Evolutionary conservation across 495 filamentous ascomycete species (phyloP).

Genomic region (Talaromyces liani): DNA sequence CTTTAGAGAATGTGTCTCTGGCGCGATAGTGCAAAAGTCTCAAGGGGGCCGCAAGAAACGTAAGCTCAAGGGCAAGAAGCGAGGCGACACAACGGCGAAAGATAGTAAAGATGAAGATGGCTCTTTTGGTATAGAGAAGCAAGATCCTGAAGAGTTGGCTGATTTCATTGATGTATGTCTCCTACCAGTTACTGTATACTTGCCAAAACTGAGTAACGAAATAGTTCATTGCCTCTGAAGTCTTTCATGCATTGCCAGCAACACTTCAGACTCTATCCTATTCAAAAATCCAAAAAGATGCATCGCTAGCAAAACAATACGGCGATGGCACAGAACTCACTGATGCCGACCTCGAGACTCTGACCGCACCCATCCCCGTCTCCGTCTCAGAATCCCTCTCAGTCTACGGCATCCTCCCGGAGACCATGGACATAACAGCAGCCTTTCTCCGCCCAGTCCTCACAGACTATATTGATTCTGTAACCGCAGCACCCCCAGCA

Average conservation of each 20-base stretch:
- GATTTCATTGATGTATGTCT: slow-evolving; percentile 60
- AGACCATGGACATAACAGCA: slow-evolving; percentile 25
- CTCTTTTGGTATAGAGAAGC: slow-evolving; percentile 13
- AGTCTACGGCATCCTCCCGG: slow-evolving; percentile 51
- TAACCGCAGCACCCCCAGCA: slow-evolving; percentile 52
- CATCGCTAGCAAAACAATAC: slow-evolving; percentile 41
- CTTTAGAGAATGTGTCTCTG: slow-evolving; percentile 62
- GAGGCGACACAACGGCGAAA: slow-evolving; percentile 30
- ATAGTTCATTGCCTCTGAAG: slow-evolving; percentile 64
- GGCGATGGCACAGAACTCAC: slow-evolving; percentile 42
- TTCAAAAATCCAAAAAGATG: slow-evolving; percentile 40
- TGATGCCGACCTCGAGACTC: slow-evolving; percentile 27
- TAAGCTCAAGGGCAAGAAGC: slow-evolving; percentile 21
- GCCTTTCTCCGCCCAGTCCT: slow-evolving; percentile 57
- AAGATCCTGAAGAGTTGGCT: slow-evolving; percentile 57
- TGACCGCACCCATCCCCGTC: slow-evolving; percentile 40
- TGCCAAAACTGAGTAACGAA: neutral
- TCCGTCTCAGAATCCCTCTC: slow-evolving; percentile 52
- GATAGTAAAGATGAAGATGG: slow-evolving; percentile 11
- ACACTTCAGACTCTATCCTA: slow-evolving; percentile 56
- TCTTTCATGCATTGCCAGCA: slow-evolving; percentile 56
- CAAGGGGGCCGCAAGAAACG: slow-evolving; percentile 32
- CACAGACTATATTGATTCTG: slow-evolving; percentile 46
- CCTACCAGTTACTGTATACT: neutral
- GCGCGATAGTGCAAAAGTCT: slow-evolving; percentile 48